A percentile compares a stretch with the other conserved stretches of the same genome.
Evolutionary conservation across 768 basidiomycete genomes (phyloP).

Genomic region (Suillus subluteus): DNA sequence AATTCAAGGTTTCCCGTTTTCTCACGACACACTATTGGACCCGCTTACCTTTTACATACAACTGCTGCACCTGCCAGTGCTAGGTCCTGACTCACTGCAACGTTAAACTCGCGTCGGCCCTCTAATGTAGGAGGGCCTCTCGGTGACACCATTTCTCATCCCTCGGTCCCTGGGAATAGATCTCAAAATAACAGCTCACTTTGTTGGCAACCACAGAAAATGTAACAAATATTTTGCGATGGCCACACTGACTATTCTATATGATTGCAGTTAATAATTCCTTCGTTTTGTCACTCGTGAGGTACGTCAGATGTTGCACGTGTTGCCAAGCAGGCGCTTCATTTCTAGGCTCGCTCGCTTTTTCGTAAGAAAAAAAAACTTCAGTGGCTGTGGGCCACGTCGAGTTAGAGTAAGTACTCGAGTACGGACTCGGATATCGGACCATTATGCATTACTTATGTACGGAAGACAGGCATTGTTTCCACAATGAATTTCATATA

Average conservation of each 20-base stretch:
- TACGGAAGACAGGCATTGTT: not conserved
- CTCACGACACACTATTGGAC: conserved; percentile 24
- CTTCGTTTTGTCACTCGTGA: not conserved
- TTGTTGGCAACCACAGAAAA: not conserved
- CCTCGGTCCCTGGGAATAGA: not conserved
- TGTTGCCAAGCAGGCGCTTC: not conserved
- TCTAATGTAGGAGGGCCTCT: not conserved
- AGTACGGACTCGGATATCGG: not conserved
- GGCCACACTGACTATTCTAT: not conserved
- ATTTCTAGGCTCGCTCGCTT: not conserved
- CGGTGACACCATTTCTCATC: not conserved
- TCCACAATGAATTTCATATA: not conserved
- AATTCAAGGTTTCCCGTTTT: conserved; percentile 32
- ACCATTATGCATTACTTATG: not conserved
- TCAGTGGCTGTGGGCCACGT: not conserved
- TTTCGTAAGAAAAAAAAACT: not conserved
- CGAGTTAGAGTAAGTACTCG: not conserved
- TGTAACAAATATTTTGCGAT: not conserved
- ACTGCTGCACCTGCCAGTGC: not conserved
- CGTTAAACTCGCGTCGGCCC: not conserved
- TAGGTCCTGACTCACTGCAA: not conserved
- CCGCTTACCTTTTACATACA: conserved; percentile 3
- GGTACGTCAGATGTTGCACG: not conserved
- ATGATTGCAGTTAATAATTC: not conserved
- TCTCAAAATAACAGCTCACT: not conserved